phyloP scores from a whole-genome alignment of 345 rosid species.

The Salix purpurea region DNA sequence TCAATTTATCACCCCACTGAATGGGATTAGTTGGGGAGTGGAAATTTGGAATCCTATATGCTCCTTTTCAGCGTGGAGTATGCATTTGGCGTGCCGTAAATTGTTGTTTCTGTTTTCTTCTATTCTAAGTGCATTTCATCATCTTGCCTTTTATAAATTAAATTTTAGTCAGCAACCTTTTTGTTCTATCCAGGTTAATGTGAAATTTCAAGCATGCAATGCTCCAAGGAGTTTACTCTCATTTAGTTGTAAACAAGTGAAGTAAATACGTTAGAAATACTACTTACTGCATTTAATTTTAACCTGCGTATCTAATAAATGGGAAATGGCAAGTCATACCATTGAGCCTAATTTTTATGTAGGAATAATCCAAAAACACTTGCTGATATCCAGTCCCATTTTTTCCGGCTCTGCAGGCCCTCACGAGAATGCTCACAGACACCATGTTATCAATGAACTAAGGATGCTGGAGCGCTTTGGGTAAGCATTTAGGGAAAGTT shows the following conservation, averaged over 20 bases:
- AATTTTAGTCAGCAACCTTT: not conserved
- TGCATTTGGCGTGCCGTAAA: not conserved
- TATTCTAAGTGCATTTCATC: not conserved
- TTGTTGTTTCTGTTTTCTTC: not conserved
- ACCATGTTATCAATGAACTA: constrained; percentile 65
- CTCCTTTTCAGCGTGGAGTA: not conserved
- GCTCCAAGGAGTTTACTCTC: not conserved
- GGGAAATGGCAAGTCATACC: not conserved
- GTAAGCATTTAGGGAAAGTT: constrained; percentile 36
- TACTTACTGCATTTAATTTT: not conserved
- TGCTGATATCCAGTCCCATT: constrained; percentile 7
- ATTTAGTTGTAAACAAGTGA: not conserved
- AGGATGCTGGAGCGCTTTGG: constrained; percentile 92
- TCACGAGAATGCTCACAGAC: constrained; percentile 69
- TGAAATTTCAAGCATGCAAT: not conserved
- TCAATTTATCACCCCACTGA: not conserved
- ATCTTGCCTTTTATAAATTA: not conserved
- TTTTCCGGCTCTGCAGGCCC: constrained; percentile 53
- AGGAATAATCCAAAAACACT: not conserved
- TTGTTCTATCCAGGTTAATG: not conserved
- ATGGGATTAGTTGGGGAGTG: not conserved
- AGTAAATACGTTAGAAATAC: not conserved
- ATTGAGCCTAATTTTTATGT: not conserved
- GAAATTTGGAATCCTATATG: not conserved
- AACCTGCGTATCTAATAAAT: not conserved